Percentiles rank a stretch among this genome's conserved stretches.
phyloP scores from a whole-genome alignment of 2,329 filamentous ascomycete species.

The Pseudocercospora pini-densiflorae region DNA sequence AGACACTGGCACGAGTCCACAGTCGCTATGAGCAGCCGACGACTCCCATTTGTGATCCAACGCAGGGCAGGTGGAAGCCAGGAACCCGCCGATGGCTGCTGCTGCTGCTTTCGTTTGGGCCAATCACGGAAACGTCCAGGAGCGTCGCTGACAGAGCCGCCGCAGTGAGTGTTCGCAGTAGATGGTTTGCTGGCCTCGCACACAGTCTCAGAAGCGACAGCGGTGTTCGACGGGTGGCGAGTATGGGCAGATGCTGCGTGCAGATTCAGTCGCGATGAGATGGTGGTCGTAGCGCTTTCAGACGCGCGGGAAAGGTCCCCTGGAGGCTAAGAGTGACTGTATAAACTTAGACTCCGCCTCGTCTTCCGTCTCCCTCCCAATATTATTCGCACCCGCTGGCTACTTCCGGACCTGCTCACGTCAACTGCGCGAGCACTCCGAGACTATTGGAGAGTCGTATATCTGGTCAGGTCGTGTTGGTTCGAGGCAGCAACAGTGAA shows the following conservation, averaged over 20 bases:
- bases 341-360: not conserved
- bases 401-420: not conserved
- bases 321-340: not conserved
- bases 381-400: not conserved
- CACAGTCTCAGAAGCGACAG: not conserved
- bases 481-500: not conserved
- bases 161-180: not conserved
- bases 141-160: slow-evolving; percentile 5
- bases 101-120: slow-evolving; percentile 5
- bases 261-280: not conserved
- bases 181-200: not conserved
- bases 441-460: not conserved
- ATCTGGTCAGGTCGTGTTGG: not conserved
- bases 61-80: slow-evolving; percentile 15
- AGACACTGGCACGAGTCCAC: slow-evolving; percentile 36
- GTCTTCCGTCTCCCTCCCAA: not conserved
- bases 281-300: not conserved
- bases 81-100: slow-evolving; percentile 16
- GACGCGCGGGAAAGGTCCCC: not conserved
- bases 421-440: not conserved
- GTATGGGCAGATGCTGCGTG: slow-evolving; percentile 3
- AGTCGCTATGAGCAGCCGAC: slow-evolving; percentile 25
- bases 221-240: slow-evolving; percentile 10
- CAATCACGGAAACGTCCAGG: slow-evolving; percentile 5
- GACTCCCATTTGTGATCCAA: slow-evolving; percentile 33